Evolutionary conservation across 1,139 yeast genomes (phyloP).

Genomic region (Scheffersomyces illinoinensis): DNA sequence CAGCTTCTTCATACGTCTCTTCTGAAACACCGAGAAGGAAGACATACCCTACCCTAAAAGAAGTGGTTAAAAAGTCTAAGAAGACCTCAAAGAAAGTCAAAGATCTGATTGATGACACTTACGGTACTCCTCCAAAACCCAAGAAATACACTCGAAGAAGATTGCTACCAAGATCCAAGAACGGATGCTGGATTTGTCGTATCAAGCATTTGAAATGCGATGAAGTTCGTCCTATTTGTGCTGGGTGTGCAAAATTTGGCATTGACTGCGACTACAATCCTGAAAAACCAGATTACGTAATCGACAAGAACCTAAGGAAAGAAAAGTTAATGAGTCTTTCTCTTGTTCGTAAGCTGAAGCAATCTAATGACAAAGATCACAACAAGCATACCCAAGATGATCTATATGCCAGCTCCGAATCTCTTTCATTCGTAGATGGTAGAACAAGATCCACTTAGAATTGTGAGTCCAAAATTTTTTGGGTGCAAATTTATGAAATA

Average conservation of each 20-base stretch:
- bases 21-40: conserved; percentile 21
- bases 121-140: conserved; percentile 12
- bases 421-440: neutral
- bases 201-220: conserved; percentile 52
- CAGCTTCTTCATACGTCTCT: conserved; percentile 13
- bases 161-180: conserved; percentile 43
- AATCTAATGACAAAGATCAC: conserved; percentile 11
- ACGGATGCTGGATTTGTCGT: conserved; percentile 54
- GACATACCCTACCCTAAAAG: conserved; percentile 16
- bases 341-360: conserved; percentile 31
- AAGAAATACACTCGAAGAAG: conserved; percentile 46
- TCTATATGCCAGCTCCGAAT: neutral
- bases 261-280: conserved; percentile 46
- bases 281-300: conserved; percentile 43
- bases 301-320: conserved; percentile 35
- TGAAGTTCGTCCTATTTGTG: conserved; percentile 40
- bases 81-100: conserved; percentile 4
- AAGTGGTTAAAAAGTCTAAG: conserved; percentile 13
- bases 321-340: conserved; percentile 38
- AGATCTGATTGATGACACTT: neutral
- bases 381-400: neutral
- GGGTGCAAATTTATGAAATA: neutral
- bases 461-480: neutral
- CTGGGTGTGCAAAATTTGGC: conserved; percentile 43
- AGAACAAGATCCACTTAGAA: neutral